Evolutionary conservation across 2,329 filamentous ascomycete genomes (phyloP).

Genomic region (Fusarium staphyleae): DNA sequence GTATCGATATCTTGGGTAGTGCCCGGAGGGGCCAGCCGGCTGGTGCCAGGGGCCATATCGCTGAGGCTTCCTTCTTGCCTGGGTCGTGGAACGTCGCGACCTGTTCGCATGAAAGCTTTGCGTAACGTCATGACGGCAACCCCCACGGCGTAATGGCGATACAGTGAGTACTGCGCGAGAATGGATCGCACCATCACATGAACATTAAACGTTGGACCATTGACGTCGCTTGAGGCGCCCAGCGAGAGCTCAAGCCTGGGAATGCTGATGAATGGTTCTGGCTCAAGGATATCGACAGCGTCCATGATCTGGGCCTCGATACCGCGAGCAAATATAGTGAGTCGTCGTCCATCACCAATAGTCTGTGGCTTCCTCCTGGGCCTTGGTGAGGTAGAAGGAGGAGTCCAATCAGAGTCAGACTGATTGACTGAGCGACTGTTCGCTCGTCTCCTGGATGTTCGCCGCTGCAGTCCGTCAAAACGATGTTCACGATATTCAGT

Average conservation of each 20-base stretch:
- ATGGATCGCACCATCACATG: conserved; percentile 82
- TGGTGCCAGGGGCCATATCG: conserved; percentile 33
- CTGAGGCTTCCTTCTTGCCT: conserved; percentile 43
- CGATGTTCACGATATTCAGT: conserved; percentile 88
- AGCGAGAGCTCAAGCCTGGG: conserved; percentile 88
- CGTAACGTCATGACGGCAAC: conserved; percentile 79
- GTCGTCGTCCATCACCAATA: conserved; percentile 77
- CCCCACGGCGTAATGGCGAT: conserved; percentile 88
- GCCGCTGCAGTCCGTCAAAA: conserved; percentile 67
- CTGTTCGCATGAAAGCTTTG: conserved; percentile 69
- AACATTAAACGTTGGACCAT: conserved; percentile 87
- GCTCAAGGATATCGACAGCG: conserved; percentile 81
- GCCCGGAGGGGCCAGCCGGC: conserved; percentile 50
- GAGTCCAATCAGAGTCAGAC: conserved; percentile 68
- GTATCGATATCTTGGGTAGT: conserved; percentile 45
- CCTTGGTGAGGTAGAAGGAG: conserved; percentile 50
- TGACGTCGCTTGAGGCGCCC: conserved; percentile 82
- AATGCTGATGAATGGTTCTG: conserved; percentile 84
- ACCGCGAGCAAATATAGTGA: conserved; percentile 81
- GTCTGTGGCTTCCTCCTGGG: conserved; percentile 60
- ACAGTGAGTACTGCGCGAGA: conserved; percentile 88
- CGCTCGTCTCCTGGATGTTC: conserved; percentile 71
- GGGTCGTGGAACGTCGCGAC: conserved; percentile 49
- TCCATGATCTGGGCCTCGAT: conserved; percentile 93
- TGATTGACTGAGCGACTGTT: conserved; percentile 75